Conservation (phyloP, 2,329 filamentous ascomycete genomes). For the Catunica adiposa region DNA sequence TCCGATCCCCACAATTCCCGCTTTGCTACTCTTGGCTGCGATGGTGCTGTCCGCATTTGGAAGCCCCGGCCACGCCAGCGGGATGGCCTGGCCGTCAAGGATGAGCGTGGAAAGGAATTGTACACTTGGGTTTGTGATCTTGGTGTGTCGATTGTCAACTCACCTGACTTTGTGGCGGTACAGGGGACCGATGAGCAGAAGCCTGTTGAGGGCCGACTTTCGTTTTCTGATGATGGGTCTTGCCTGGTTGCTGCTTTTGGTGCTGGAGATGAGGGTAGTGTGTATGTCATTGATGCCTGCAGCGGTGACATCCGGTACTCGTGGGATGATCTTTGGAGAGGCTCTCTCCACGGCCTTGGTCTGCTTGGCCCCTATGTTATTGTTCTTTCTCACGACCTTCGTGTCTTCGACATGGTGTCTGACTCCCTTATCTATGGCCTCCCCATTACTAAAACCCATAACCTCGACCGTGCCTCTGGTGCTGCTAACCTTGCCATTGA, state of each 20-base stretch:
- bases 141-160: slow-evolving; percentile 33
- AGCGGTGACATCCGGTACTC: slow-evolving; percentile 50
- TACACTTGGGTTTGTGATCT: slow-evolving; percentile 60
- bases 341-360: slow-evolving; percentile 47
- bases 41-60: slow-evolving; percentile 68
- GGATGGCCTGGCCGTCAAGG: slow-evolving; percentile 49
- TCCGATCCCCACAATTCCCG: slow-evolving; percentile 50
- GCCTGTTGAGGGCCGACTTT: slow-evolving; percentile 43
- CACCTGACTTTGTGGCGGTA: slow-evolving; percentile 19
- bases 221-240: slow-evolving; percentile 74
- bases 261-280: slow-evolving; percentile 37
- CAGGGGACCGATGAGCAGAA: slow-evolving; percentile 18
- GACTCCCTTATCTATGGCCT: slow-evolving; percentile 57
- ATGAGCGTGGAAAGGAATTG: slow-evolving; percentile 38
- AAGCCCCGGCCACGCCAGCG: slow-evolving; percentile 52
- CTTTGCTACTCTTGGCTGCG: slow-evolving; percentile 74
- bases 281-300: slow-evolving; percentile 62
- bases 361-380: slow-evolving; percentile 62
- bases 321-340: slow-evolving; percentile 50
- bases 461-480: slow-evolving; percentile 24
- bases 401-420: slow-evolving; percentile 70
- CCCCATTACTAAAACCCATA: slow-evolving; percentile 27
- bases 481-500: slow-evolving; percentile 59
- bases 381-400: slow-evolving; percentile 53
- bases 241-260: slow-evolving; percentile 55